Evolutionary conservation across 2,329 filamentous ascomycete species (phyloP).

Genomic region (Microdochium nivale): DNA sequence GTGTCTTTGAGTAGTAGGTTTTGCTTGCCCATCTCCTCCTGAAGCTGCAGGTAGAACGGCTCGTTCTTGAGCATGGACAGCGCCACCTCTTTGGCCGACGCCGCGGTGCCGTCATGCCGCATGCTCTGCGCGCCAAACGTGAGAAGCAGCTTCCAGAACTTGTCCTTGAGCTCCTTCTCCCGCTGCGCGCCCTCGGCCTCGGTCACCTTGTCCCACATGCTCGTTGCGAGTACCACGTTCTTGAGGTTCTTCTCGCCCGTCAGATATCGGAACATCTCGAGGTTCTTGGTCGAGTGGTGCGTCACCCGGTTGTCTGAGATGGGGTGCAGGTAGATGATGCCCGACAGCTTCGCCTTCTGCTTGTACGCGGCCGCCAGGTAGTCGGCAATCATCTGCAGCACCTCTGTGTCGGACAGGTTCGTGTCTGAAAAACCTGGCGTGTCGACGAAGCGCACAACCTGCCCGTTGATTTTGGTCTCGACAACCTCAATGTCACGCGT

Average conservation of each 20-base stretch:
- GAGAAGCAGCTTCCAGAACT: slow-evolving; percentile 28
- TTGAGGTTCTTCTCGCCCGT: slow-evolving; percentile 28
- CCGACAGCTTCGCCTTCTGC: slow-evolving; percentile 23
- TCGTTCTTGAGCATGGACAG: slow-evolving; percentile 43
- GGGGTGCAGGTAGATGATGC: slow-evolving; percentile 36
- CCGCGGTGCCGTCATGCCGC: slow-evolving; percentile 12
- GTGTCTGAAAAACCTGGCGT: slow-evolving; percentile 41
- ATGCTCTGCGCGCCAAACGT: slow-evolving; percentile 18
- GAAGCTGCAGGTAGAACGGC: slow-evolving; percentile 58
- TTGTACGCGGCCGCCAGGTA: slow-evolving; percentile 24
- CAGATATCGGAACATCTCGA: slow-evolving; percentile 34
- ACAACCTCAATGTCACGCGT: slow-evolving; percentile 19
- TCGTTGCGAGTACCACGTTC: slow-evolving; percentile 32
- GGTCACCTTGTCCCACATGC: slow-evolving; percentile 30
- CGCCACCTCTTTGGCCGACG: slow-evolving; percentile 12
- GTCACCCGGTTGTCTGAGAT: slow-evolving; percentile 32
- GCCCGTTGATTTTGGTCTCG: slow-evolving; percentile 16
- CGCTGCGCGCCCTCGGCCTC: slow-evolving; percentile 12
- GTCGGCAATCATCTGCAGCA: slow-evolving; percentile 30
- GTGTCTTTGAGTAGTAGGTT: slow-evolving; percentile 39
- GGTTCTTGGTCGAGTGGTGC: slow-evolving; percentile 27
- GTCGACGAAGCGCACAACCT: slow-evolving; percentile 26
- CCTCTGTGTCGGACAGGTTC: slow-evolving; percentile 29
- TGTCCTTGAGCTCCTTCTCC: slow-evolving; percentile 21
- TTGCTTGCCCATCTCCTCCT: slow-evolving; percentile 55